phyloP scores from a whole-genome alignment of 2,329 filamentous ascomycete species.

The Aspergillus intermedius region DNA sequence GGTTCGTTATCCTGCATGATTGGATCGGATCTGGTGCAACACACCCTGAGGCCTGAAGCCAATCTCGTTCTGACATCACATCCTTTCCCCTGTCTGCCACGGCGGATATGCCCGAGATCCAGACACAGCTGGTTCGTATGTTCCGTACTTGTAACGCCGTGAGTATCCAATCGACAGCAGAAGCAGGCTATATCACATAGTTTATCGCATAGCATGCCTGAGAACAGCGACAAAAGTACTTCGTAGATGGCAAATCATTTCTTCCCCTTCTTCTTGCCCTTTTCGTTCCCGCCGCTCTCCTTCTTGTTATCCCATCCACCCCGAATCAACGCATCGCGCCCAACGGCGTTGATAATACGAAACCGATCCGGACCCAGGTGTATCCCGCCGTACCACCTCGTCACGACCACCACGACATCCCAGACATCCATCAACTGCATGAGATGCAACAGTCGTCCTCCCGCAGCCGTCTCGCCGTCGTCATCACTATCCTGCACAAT shows the following conservation, averaged over 20 bases:
- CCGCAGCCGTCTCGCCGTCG: conserved; percentile 90
- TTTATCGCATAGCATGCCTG: too few species aligned
- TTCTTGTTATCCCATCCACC: conserved; percentile 62
- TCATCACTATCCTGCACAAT: conserved; percentile 88
- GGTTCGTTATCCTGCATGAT: too few species aligned
- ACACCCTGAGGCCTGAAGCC: too few species aligned
- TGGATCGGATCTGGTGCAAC: too few species aligned
- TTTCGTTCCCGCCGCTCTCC: conserved; percentile 36
- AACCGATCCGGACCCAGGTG: conserved; percentile 85
- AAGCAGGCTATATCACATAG: too few species aligned
- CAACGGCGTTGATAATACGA: conserved; percentile 78
- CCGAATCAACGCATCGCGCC: conserved; percentile 74
- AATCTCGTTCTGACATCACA: too few species aligned
- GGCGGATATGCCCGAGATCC: too few species aligned
- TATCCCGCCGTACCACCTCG: conserved; percentile 90
- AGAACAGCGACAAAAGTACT: too few species aligned
- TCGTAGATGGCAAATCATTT: conserved; percentile 19
- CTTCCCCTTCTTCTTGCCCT: conserved; percentile 49
- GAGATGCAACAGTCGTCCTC: conserved; percentile 74
- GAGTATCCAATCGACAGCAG: too few species aligned
- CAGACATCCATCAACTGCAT: conserved; percentile 94
- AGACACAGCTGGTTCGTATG: too few species aligned
- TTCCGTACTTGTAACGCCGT: too few species aligned
- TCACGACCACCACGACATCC: conserved; percentile 88
- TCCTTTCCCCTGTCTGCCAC: too few species aligned